Base-by-base conservation (phyloP, 2,329 filamentous ascomycete species). In the Pseudogymnoascus sp. region DNA sequence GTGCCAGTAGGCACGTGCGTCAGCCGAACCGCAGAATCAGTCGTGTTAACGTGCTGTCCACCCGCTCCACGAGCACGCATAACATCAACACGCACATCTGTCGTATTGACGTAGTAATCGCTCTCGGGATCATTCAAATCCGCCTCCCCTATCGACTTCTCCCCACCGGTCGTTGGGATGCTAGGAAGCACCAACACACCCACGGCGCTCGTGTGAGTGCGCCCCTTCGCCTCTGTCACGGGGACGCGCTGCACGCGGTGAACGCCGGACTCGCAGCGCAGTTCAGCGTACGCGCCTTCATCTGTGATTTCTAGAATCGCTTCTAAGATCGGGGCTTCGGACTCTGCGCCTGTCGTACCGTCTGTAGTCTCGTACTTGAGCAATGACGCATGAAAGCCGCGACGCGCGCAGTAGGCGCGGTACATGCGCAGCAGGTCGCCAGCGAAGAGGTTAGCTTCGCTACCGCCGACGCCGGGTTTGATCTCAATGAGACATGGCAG, bases 21-120 rank as follows among this genome's bases (percentile, higher is more conserved):
- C 71, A 99, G 81, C 8, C 95, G 88, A 66, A 99, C 90, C 3
- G 95, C 95, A 31, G 92, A 96, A 78, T 99, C 95, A 0, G 95
- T 99, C 75, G 93, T 97, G 79, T 99, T 99, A 74, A 99, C 95
- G 77, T 99, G 95, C 79, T 99, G 95, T 0, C 95, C 95, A 34
- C 95, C 95, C 0, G 95, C 93, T 65, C 95, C 95, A 54, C 91
- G 82, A 0, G 95, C 92, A 14, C 93, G 85, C 93, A 98, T 96
- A 66, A 92, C 91, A 74, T 99, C 95, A 19, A 85, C 81, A 62
- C 83, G 83, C 23, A 99, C 92, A 65, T 99, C 93, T 66, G 86
- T 83, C 5, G 90, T 86, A 72, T 96, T 86, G 65, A 99, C 83
- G 78, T 93, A 96, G 78, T 96, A 97, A 73, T 97, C 90, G 75